Percentiles rank a stretch among this genome's conserved stretches.
phyloP scores from a whole-genome alignment of 2,329 filamentous ascomycete species.

The Sordariomycetes sp. region DNA sequence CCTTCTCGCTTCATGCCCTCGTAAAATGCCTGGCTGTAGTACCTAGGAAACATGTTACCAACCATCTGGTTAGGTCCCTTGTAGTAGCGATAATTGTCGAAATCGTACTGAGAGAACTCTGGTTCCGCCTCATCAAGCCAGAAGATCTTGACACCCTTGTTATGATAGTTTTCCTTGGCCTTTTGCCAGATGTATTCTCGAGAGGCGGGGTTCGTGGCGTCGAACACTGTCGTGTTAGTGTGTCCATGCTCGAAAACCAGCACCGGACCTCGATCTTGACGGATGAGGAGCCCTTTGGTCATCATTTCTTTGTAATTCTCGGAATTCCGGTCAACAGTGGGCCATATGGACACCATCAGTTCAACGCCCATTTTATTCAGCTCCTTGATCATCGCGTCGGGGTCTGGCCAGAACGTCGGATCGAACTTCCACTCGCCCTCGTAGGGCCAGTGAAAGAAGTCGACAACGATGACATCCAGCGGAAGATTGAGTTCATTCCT shows the following conservation, averaged over 20 bases:
- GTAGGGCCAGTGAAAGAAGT: slow-evolving; percentile 59
- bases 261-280: slow-evolving; percentile 49
- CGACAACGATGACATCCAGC: slow-evolving; percentile 56
- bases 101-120: slow-evolving; percentile 56
- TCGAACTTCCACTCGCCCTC: slow-evolving; percentile 65
- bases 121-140: slow-evolving; percentile 65
- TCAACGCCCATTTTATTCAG: slow-evolving; percentile 49
- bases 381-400: slow-evolving; percentile 55
- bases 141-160: slow-evolving; percentile 53
- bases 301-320: slow-evolving; percentile 56
- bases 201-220: slow-evolving; percentile 53
- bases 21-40: slow-evolving; percentile 51
- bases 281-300: slow-evolving; percentile 49
- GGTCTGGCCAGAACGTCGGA: slow-evolving; percentile 54
- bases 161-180: slow-evolving; percentile 50
- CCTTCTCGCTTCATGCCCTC: slow-evolving; percentile 45
- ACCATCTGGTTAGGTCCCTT: slow-evolving; percentile 24
- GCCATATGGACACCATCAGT: slow-evolving; percentile 63
- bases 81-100: slow-evolving; percentile 56
- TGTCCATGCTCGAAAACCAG: slow-evolving; percentile 49
- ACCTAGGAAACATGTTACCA: slow-evolving; percentile 50
- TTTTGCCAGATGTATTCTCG: slow-evolving; percentile 50
- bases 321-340: slow-evolving; percentile 49
- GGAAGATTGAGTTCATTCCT: slow-evolving; percentile 43
- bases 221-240: slow-evolving; percentile 51